phyloP scores from a whole-genome alignment of 495 filamentous ascomycete genomes.

The Tuber umbilicatum region DNA sequence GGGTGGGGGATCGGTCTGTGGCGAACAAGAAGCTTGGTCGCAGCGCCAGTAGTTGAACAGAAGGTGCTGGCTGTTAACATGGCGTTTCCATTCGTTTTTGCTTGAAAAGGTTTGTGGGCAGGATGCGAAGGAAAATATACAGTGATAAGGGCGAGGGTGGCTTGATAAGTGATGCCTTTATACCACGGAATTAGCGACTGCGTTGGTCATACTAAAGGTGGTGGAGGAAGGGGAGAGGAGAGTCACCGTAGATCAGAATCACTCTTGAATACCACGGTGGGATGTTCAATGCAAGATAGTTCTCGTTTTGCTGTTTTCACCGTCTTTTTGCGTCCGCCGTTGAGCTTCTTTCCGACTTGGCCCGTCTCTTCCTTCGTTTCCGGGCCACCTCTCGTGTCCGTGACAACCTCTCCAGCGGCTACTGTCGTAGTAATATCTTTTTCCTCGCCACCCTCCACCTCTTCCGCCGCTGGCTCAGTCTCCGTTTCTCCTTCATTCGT shows the following conservation, averaged over 20 bases:
- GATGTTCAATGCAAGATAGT: not conserved
- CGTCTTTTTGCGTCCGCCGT: not conserved
- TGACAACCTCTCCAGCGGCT: not conserved
- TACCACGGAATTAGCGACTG: not conserved
- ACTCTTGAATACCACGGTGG: not conserved
- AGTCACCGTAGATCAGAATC: not conserved
- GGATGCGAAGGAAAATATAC: not conserved
- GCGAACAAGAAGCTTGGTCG: conserved; percentile 55
- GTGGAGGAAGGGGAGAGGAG: not conserved
- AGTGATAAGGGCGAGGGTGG: not conserved
- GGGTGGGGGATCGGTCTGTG: not conserved
- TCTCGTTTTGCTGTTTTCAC: not conserved
- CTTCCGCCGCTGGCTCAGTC: not conserved
- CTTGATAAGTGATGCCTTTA: not conserved
- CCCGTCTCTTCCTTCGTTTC: not conserved
- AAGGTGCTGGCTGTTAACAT: conserved; percentile 73
- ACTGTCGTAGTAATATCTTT: not conserved
- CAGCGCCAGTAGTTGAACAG: conserved; percentile 73
- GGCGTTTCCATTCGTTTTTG: conserved; percentile 95
- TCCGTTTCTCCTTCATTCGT: not conserved
- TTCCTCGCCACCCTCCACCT: not conserved
- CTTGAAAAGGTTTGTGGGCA: conserved; percentile 45
- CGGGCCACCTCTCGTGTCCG: not conserved
- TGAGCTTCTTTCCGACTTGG: not conserved
- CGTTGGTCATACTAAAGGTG: not conserved